phyloP scores from a whole-genome alignment of 169 alveolate genomes.

The Theileria parva region DNA sequence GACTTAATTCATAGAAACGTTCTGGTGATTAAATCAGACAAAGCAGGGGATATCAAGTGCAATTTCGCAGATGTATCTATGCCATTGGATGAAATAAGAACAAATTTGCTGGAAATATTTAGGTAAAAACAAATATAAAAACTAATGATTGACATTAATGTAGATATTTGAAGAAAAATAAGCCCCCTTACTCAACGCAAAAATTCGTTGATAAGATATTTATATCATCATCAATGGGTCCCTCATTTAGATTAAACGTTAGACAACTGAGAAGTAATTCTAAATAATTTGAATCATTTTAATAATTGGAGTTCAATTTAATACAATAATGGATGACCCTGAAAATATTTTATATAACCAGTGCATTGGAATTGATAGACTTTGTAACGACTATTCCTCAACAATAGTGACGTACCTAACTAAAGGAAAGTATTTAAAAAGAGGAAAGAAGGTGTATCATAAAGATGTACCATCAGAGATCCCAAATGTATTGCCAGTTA shows the following conservation, averaged over 20 bases:
- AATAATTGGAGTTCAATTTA: not conserved
- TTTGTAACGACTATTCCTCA: constrained; percentile 48
- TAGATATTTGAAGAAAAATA: constrained; percentile 35
- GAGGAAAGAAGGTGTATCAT: constrained; percentile 24
- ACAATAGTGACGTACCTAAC: constrained; percentile 47
- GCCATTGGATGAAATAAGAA: constrained; percentile 75
- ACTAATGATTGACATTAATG: not conserved
- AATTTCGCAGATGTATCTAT: constrained; percentile 79
- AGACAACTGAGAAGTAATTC: constrained; percentile 42
- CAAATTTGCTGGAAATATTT: constrained; percentile 63
- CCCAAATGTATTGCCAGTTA: constrained; percentile 38
- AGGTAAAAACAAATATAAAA: constrained; percentile 16
- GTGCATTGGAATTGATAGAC: constrained; percentile 61
- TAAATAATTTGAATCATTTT: not conserved
- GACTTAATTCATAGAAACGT: constrained; percentile 44
- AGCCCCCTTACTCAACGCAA: constrained; percentile 47
- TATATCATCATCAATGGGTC: constrained; percentile 68
- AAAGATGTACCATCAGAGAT: constrained; percentile 54
- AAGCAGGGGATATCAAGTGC: constrained; percentile 73
- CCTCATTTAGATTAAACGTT: constrained; percentile 38
- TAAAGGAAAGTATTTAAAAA: constrained; percentile 34
- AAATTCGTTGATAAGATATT: constrained; percentile 34
- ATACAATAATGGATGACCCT: constrained; percentile 24
- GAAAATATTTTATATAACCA: constrained; percentile 46
- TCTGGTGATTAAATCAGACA: constrained; percentile 65